phyloP scores from a whole-genome alignment of 148 eudicot genomes.

The Dysphania ambrosioides region DNA sequence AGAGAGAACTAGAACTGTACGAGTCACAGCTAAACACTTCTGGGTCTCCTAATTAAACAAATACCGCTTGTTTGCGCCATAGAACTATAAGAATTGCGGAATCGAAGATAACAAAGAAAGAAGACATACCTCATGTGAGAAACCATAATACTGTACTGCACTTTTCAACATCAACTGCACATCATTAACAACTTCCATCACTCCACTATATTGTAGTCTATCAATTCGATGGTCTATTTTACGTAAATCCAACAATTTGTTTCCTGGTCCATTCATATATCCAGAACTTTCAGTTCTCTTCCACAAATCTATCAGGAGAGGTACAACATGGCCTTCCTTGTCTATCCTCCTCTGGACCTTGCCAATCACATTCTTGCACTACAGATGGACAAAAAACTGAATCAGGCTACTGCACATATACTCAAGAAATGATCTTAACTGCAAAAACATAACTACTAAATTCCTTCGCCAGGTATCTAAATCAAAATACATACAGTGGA shows the following conservation, averaged over 20 bases:
- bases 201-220: slow-evolving; percentile 60
- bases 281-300: slow-evolving; percentile 54
- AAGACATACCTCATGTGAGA: slow-evolving; percentile 71
- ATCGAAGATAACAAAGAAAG: not conserved
- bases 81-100: not conserved
- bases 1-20: not conserved
- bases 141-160: slow-evolving; percentile 66
- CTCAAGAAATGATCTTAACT: not conserved
- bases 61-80: not conserved
- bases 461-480: not conserved
- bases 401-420: not conserved
- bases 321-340: slow-evolving; percentile 84
- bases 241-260: slow-evolving; percentile 54
- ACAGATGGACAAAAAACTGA: slow-evolving; percentile 25
- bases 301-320: slow-evolving; percentile 83
- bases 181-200: slow-evolving; percentile 72
- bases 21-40: not conserved
- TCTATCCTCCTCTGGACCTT: slow-evolving; percentile 81
- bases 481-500: not conserved
- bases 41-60: not conserved
- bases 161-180: slow-evolving; percentile 75
- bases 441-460: not conserved
- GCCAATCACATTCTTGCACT: slow-evolving; percentile 84
- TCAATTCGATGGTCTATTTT: slow-evolving; percentile 75
- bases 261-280: slow-evolving; percentile 39